Evolutionary conservation across 805 yeast genomes (phyloP).

Genomic region (Yamadazyma scolyti): DNA sequence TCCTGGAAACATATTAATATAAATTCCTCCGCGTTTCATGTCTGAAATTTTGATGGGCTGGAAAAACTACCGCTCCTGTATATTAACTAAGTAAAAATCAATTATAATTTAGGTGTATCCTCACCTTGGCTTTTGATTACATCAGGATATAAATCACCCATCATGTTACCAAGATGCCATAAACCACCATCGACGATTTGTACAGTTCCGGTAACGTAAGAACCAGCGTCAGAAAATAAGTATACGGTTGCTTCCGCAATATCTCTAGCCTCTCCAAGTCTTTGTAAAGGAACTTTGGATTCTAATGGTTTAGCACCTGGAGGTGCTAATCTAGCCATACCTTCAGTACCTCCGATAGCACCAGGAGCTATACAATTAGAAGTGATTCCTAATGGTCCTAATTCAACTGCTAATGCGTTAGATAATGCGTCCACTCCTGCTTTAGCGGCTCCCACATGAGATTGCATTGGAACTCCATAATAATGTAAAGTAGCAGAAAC

Average conservation of each 20-base stretch:
- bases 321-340: slow-evolving; percentile 61
- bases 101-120: slow-evolving; percentile 22
- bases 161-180: slow-evolving; percentile 69
- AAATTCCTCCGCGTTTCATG: no score
- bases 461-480: slow-evolving; percentile 82
- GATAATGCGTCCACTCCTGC: slow-evolving; percentile 92
- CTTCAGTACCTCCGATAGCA: slow-evolving; percentile 83
- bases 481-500: slow-evolving; percentile 90
- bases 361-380: slow-evolving; percentile 91
- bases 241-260: slow-evolving; percentile 86
- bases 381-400: slow-evolving; percentile 86
- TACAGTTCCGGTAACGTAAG: slow-evolving; percentile 72
- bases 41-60: no score
- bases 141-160: slow-evolving; percentile 33
- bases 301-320: slow-evolving; percentile 34
- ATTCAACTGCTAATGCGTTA: slow-evolving; percentile 81
- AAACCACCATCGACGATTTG: slow-evolving; percentile 86
- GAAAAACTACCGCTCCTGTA: no score
- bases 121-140: slow-evolving; percentile 24
- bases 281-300: slow-evolving; percentile 57
- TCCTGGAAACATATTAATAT: slow-evolving; percentile 16
- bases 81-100: no score
- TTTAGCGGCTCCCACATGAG: slow-evolving; percentile 92
- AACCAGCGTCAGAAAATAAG: slow-evolving; percentile 79
- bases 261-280: slow-evolving; percentile 68